Base-by-base conservation (phyloP, 148 eudicot genomes). In the Fagopyrum esculentum region DNA sequence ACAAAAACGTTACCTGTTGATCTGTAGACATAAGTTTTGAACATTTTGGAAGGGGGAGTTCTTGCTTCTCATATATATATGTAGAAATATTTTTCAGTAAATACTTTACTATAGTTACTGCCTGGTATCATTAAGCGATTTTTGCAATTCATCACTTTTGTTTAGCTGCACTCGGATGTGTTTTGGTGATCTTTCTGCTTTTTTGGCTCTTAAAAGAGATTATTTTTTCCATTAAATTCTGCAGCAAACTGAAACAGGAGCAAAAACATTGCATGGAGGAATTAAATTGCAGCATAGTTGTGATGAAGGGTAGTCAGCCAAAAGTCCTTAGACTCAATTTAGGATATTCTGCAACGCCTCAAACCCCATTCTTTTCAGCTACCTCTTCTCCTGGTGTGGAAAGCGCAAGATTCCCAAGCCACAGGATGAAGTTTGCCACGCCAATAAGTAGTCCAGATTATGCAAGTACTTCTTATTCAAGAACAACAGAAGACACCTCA, bases 381-480 rank as follows among this genome's bases (percentile, higher is more conserved):
- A 51, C 86, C 80, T 86, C 96, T 61, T 91, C 96, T 0, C 97
- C 98, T 29, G 81, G 74, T 73, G 30, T 73, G 9, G 91, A 85
- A 77, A 80, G 84, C 73, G 85, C 72, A 48, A 81, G 88, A 74
- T 72, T 76, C 9, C 85, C 75, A 29, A 79, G 81, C 56, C 78
- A 84, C 69, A 89, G 80, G 70, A 80, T 87, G 88, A 93, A 82
- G 82, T 84, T 89, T 73, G 86, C 89, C 71, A 89, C 98, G 71
- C 98, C 93, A 59, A 84, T 88, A 35, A 91, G 93, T 81, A 91
- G 97, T 85, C 96, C 96, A 48, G 93, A 93, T 55, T 87, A 86
- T 59, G 82, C 90, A 52, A 83, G 88, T 60, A 83, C 88, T 77
- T 85, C 91, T 35, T 85, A 78, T 79, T 78, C 92, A 50, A 85